phyloP scores from a whole-genome alignment of 345 rosid species.

The Euphorbia peplus region DNA sequence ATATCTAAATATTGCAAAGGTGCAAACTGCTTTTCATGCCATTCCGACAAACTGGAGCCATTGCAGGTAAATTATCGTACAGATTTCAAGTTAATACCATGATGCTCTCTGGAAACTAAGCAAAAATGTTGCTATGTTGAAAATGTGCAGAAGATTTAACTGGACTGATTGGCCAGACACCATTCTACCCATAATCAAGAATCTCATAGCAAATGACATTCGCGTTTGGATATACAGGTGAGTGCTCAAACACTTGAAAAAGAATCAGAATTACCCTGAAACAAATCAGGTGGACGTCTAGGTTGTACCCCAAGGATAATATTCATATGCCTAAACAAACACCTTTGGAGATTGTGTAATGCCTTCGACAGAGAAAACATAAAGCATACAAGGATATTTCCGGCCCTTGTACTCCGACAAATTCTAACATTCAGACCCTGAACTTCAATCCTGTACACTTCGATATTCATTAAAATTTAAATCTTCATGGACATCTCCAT shows the following conservation, averaged over 20 bases:
- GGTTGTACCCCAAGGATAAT: no score
- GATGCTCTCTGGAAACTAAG: background rate
- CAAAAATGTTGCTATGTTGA: background rate
- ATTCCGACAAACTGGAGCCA: constrained; percentile 33
- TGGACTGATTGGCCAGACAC: constrained; percentile 38
- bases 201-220: constrained; percentile 32
- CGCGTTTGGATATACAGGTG: constrained; percentile 48
- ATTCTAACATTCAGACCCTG: no score
- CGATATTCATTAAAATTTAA: no score
- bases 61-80: constrained; percentile 30
- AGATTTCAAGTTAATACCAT: background rate
- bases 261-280: background rate
- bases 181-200: constrained; percentile 35
- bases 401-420: no score
- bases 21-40: constrained; percentile 44
- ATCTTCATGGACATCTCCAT: no score
- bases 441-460: no score
- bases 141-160: background rate
- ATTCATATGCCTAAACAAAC: no score
- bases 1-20: constrained; percentile 41
- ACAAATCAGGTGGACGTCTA: no score
- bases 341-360: no score
- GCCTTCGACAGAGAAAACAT: no score
- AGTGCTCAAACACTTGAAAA: background rate
- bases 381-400: no score